Evolutionary conservation across 2,329 filamentous ascomycete genomes (phyloP), one percentile per base, ranked within the genome.

Genomic region (Raffaelea ambrosiae): DNA sequence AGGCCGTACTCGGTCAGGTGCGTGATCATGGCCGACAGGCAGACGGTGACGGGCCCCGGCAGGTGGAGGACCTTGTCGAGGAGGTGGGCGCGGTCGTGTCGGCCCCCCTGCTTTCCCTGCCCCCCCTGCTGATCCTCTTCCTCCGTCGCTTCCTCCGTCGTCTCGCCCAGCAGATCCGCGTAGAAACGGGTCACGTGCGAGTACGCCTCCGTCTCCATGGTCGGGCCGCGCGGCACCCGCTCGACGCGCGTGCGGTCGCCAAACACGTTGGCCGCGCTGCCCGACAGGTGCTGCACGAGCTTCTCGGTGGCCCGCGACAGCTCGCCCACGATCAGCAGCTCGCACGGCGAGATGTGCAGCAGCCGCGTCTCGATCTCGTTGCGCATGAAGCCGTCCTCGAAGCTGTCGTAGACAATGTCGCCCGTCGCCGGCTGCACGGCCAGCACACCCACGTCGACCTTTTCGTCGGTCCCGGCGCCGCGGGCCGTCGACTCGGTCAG

Each of bases 321-420:
- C 14, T 93, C 82, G 14, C 93, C 93, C 2, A 98, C 88, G 40
- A 98, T 85, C 29, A 98, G 73, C 52, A 98, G 88, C 63, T 98
- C 93, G 66, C 90, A 95, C 0, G 93, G 93, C 0, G 91, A 88
- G 55, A 98, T 95, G 62, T 98, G 93, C 26, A 98, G 71, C 22
- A 98, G 70, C n/a, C 93, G 74, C 0, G 93, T 98, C 67, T 98
- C 93, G 31, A 98, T 86, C 62, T 98, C 93, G 58, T 84, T 89
- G 43, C 93, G 77, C 91, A 98, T 95, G 67, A 97, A 97, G 2
- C 91, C 89, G 59, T 98, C 93, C 57, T 97, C 88, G 57, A 98
- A 98, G 50, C 84, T 83, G 60, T 98, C 93, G 58, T 96, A 94
- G 48, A 97, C 85, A 57, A 98, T 88, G 63, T 97, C 91, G 48